A percentile compares a stretch with the other conserved stretches of the same genome.
Evolutionary conservation across 306 rosid genomes (phyloP).

Genomic region (Vigna radiata): DNA sequence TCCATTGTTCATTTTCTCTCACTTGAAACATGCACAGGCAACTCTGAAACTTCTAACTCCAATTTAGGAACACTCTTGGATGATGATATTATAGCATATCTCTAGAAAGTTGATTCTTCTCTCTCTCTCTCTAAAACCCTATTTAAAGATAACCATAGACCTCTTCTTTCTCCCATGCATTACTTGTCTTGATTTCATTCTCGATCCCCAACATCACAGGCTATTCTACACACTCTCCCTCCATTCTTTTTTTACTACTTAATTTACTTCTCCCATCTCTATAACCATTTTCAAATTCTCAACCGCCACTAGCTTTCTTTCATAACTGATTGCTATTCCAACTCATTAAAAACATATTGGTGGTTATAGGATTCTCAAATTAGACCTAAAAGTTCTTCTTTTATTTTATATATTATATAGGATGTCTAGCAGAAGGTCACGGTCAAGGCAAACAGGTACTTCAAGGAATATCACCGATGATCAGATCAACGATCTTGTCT

Average conservation of each 20-base stretch:
- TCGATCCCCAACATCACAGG: constrained; percentile 29
- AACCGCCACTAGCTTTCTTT: background rate
- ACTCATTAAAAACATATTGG: background rate
- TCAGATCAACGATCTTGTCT: constrained; percentile 93
- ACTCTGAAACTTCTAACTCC: constrained; percentile 42
- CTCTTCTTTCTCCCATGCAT: constrained; percentile 68
- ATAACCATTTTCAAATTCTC: constrained; percentile 4
- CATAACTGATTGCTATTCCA: background rate
- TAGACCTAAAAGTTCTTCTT: background rate
- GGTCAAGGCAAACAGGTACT: constrained; percentile 77
- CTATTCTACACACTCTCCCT: constrained; percentile 16
- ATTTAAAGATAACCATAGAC: constrained; percentile 59
- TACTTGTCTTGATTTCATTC: constrained; percentile 40
- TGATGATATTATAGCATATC: constrained; percentile 42
- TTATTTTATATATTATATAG: background rate
- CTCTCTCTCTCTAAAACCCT: constrained; percentile 44
- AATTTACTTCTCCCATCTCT: background rate
- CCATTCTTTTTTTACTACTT: background rate
- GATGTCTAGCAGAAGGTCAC: constrained; percentile 53
- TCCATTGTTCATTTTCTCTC: background rate
- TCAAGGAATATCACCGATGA: constrained; percentile 89
- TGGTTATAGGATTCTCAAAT: background rate
- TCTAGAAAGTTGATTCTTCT: constrained; percentile 47
- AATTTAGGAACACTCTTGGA: constrained; percentile 38
- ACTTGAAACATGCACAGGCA: constrained; percentile 36